Evolutionary conservation across 495 filamentous ascomycete genomes (phyloP).

Genomic region (Penicillium lagena): DNA sequence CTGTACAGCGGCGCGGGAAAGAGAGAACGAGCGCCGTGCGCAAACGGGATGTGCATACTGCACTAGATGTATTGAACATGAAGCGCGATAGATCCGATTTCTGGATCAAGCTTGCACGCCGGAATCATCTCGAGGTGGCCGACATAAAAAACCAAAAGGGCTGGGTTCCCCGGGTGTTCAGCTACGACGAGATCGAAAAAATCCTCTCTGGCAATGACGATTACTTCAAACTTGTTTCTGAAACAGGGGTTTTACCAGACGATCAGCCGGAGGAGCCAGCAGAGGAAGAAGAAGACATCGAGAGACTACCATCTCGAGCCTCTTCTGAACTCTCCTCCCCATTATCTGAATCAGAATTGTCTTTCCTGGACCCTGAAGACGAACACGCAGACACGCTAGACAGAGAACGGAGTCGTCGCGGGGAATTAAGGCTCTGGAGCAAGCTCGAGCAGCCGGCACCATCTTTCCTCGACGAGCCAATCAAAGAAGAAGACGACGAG

Average conservation of each 20-base stretch:
- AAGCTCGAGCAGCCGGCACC: slow-evolving; percentile 33
- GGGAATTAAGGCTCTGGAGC: slow-evolving; percentile 53
- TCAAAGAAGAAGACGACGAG: slow-evolving; percentile 11
- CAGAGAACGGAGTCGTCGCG: slow-evolving; percentile 35
- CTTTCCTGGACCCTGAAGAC: slow-evolving; percentile 32
- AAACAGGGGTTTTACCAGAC: not conserved
- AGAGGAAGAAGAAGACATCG: not conserved
- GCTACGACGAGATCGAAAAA: slow-evolving; percentile 51
- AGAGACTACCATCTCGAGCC: not conserved
- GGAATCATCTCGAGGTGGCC: slow-evolving; percentile 51
- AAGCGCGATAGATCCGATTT: slow-evolving; percentile 34
- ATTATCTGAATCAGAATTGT: slow-evolving; percentile 6
- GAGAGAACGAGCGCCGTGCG: slow-evolving; percentile 36
- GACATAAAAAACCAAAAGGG: slow-evolving; percentile 30
- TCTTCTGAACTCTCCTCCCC: slow-evolving; percentile 4
- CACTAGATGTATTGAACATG: slow-evolving; percentile 45
- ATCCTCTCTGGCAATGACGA: slow-evolving; percentile 26
- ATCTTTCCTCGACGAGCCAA: slow-evolving; percentile 1
- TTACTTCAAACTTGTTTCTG: not conserved
- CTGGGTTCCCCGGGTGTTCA: slow-evolving; percentile 11
- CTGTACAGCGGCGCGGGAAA: slow-evolving; percentile 27
- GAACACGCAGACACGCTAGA: slow-evolving; percentile 51
- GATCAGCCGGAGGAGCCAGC: not conserved
- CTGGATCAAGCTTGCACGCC: slow-evolving; percentile 55
- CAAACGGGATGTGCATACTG: slow-evolving; percentile 57